Evolutionary conservation across 495 filamentous ascomycete genomes (phyloP), one percentile per base, ranked within the genome.

Genomic region (Thozetella sp.): DNA sequence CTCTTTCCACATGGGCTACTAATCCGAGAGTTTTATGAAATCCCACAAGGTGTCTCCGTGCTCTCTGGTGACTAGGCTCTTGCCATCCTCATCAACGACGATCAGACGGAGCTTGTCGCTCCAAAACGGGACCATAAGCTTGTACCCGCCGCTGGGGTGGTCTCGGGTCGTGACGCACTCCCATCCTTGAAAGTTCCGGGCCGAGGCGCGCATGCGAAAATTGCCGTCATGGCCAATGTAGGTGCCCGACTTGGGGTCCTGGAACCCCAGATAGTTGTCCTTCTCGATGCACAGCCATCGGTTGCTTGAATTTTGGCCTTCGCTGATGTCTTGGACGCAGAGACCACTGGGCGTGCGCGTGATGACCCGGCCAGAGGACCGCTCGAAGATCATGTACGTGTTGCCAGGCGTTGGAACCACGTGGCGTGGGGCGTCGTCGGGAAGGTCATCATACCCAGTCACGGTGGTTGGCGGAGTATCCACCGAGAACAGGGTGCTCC

Each of bases 311-410:
- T 19, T 48, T 3, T 48, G 43, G 9, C 10, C 43, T 11, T 48
- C 43, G 43, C 43, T 48, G n/a, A 48, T 48, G 43, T 48, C 43
- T 19, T 48, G 43, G 43, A 48, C 43, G 43, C 43, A 48, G n/a
- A 48, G 43, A 3, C 43, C 43, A 20, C 3, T n/a, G 4, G 6
- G 4, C 3, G 43, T 48, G 6, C 43, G 43, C 11, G 9, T 48
- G 43, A 48, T 20, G 11, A 48, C 43, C 10, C 43, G n/a, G n/a
- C 43, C 43, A 11, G 43, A 10, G 43, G 43, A 11, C n/a, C 43
- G 12, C n/a, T 48, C 43, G 43, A 48, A 3, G 6, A 48, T 48
- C 43, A 48, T 48, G 43, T 48, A 48, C 11, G 43, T 48, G 6
- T 48, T 48, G 6, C 43, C 43, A 3, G 43, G 43, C n/a, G n/a